phyloP scores from a whole-genome alignment of 805 yeast species.

The Lipomyces starkeyi region DNA sequence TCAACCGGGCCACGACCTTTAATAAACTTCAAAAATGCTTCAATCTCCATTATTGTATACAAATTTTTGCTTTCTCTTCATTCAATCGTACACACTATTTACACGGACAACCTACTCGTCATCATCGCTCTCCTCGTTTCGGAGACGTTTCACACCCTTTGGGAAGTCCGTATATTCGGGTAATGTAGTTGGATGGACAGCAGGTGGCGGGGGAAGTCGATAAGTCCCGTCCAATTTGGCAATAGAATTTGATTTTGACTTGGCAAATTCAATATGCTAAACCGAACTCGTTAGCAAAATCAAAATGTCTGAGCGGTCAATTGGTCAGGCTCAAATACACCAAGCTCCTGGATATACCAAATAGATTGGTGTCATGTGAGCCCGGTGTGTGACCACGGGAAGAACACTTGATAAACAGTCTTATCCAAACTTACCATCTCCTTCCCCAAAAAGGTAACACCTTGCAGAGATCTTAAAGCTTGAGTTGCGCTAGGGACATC shows the following conservation, averaged over 20 bases:
- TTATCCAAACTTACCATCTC: conserved; percentile 35
- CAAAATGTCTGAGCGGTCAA: too few relatives aligned
- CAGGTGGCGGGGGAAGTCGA: conserved; percentile 35
- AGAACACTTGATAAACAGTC: too few relatives aligned
- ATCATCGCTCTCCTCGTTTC: conserved; percentile 22
- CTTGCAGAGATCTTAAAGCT: conserved; percentile 46
- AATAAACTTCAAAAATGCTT: background rate
- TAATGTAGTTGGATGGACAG: conserved; percentile 25
- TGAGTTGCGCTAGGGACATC: conserved; percentile 42
- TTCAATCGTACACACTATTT: background rate
- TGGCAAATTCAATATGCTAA: conserved; percentile 43
- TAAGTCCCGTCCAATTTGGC: conserved; percentile 44
- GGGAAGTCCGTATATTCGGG: conserved; percentile 23
- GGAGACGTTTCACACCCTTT: conserved; percentile 24
- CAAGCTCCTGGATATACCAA: background rate
- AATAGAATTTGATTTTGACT: conserved; percentile 42
- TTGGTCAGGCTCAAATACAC: background rate
- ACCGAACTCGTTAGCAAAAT: background rate
- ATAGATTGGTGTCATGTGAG: background rate
- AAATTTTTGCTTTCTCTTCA: conserved; percentile 4
- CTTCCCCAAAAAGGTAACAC: conserved; percentile 47
- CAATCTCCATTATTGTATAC: background rate
- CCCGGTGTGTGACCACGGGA: background rate
- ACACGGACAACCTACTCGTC: conserved; percentile 10
- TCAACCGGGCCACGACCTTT: background rate